phyloP scores from a whole-genome alignment of 805 yeast species.

The Candida cerambycidarum region DNA sequence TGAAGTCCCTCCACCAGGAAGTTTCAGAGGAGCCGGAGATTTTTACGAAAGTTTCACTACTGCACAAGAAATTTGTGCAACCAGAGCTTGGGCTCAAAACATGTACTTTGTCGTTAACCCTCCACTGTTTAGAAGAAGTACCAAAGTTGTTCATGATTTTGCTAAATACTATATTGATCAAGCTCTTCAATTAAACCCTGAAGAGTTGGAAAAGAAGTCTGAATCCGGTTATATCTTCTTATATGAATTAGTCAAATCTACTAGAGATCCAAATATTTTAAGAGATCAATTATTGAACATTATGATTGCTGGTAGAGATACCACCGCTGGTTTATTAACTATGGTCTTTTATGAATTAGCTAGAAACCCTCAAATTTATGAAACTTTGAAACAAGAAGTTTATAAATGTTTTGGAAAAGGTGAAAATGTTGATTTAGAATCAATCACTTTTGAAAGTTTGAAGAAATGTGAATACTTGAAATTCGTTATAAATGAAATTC shows the following conservation, averaged over 20 bases:
- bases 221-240: conserved; percentile 36
- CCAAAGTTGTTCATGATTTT: conserved; percentile 31
- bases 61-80: conserved; percentile 32
- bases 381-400: conserved; percentile 28
- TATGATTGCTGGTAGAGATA: conserved; percentile 41
- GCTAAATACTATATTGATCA: conserved; percentile 30
- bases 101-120: conserved; percentile 26
- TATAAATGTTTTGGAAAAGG: conserved; percentile 26
- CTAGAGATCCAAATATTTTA: conserved; percentile 35
- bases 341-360: conserved; percentile 32
- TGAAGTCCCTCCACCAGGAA: conserved; percentile 23
- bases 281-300: conserved; percentile 43
- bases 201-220: conserved; percentile 28
- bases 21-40: conserved; percentile 11
- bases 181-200: conserved; percentile 28
- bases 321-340: conserved; percentile 37
- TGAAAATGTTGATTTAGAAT: conserved; percentile 21
- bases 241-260: conserved; percentile 41
- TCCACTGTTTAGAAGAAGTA: conserved; percentile 29
- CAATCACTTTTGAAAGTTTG: conserved; percentile 32
- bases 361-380: conserved; percentile 29
- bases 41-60: conserved; percentile 31
- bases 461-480: conserved; percentile 36
- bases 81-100: conserved; percentile 31
- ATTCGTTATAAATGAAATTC: conserved; percentile 29